These are phyloP conservation scores for Gossypium gossypioides DNA, from an alignment of 441 rosid genomes.

Conservation along the genomic window DNA sequence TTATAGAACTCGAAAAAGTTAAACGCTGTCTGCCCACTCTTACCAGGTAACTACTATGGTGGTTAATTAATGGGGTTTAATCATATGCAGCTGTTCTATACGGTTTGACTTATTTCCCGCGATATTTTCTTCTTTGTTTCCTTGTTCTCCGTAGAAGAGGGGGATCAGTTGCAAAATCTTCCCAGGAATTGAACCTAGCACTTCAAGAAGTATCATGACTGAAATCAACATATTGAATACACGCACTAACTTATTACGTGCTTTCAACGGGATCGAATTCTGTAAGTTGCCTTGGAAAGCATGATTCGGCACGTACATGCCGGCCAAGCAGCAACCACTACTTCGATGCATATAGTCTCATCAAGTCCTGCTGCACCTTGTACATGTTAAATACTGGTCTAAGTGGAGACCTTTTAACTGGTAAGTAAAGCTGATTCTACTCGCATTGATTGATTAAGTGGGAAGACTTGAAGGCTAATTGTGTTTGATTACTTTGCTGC, in stretches of 20 bases:
- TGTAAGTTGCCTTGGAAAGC: constrained; percentile 20
- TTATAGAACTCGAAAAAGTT: constrained; percentile 79
- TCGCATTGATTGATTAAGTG: constrained; percentile 21
- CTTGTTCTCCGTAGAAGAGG: constrained; percentile 47
- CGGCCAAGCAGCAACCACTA: not conserved
- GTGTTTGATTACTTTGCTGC: constrained; percentile 13
- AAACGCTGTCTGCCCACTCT: constrained; percentile 57
- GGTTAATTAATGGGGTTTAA: not conserved
- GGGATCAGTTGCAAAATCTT: constrained; percentile 65
- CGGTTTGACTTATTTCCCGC: not conserved
- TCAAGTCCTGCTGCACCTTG: constrained; percentile 17
- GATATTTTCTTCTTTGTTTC: not conserved
- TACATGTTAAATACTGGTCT: constrained; percentile 18
- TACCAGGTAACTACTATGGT: constrained; percentile 41
- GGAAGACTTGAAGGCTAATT: constrained; percentile 16
- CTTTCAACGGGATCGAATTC: constrained; percentile 13
- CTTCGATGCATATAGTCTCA: constrained; percentile 3
- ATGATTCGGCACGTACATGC: constrained; percentile 18
- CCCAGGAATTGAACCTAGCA: constrained; percentile 71
- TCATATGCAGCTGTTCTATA: not conserved
- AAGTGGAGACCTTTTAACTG: constrained; percentile 26
- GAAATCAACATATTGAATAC: not conserved
- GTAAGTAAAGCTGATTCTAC: constrained; percentile 20
- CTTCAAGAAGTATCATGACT: constrained; percentile 64
- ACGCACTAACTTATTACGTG: constrained; percentile 17